A percentile compares a stretch with the other conserved stretches of the same genome.
These are phyloP conservation scores for Nemania sp. DNA, from an alignment of 2,329 filamentous ascomycete genomes.

Conservation along the genomic window DNA sequence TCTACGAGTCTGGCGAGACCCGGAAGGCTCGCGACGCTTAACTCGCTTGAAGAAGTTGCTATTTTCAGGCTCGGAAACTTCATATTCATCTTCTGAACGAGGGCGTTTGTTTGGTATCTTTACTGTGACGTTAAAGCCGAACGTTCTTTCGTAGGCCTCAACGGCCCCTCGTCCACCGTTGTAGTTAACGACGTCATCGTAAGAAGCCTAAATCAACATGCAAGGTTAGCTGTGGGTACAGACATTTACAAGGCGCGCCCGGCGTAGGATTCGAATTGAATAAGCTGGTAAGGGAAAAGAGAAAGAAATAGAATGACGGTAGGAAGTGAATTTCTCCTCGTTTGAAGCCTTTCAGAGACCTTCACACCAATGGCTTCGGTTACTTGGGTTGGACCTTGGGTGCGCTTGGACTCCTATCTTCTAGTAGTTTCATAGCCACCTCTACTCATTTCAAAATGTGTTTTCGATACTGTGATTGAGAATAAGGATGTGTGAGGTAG, in stretches of 20 bases:
- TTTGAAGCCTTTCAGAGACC: no score
- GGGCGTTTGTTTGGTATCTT: conserved; percentile 31
- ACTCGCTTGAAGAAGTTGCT: conserved; percentile 29
- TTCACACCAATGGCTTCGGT: no score
- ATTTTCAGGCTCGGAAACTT: conserved; percentile 41
- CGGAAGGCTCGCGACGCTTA: conserved; percentile 16
- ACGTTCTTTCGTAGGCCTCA: conserved; percentile 40
- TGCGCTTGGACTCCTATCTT: no score
- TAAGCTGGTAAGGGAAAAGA: no score
- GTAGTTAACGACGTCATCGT: conserved; percentile 47
- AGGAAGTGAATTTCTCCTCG: no score
- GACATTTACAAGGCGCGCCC: no score
- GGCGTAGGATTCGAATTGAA: background rate
- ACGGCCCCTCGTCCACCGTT: conserved; percentile 44
- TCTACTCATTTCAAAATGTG: no score
- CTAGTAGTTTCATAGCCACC: no score
- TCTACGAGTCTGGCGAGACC: conserved; percentile 25
- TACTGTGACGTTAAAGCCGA: conserved; percentile 26
- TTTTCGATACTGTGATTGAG: no score
- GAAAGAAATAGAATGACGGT: no score
- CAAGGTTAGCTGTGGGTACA: conserved; percentile 19
- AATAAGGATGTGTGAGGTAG: background rate
- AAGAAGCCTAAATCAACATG: conserved; percentile 43
- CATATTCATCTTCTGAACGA: conserved; percentile 44
- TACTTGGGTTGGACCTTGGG: no score